phyloP scores from a whole-genome alignment of 2,329 filamentous ascomycete species.

The Colletotrichum limetticola region DNA sequence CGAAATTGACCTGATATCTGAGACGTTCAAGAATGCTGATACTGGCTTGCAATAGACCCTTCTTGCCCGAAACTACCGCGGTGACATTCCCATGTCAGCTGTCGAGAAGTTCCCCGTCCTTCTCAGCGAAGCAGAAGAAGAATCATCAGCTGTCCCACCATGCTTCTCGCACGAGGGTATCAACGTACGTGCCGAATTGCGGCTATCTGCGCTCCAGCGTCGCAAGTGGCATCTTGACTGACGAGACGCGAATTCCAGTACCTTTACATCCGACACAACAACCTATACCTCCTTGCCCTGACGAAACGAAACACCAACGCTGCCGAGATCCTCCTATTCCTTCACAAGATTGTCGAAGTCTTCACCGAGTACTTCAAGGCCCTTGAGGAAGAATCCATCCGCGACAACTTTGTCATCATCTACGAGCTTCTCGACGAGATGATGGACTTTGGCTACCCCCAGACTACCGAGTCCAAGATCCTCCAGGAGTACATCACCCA shows the following conservation, averaged over 20 bases:
- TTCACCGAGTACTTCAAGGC: conserved; percentile 99
- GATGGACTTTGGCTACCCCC: conserved; percentile 99
- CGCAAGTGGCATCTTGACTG: conserved; percentile 33
- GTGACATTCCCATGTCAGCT: conserved; percentile 98
- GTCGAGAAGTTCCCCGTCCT: conserved; percentile 98
- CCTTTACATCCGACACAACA: conserved; percentile 99
- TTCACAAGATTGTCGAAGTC: conserved; percentile 98
- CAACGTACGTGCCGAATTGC: conserved; percentile 72
- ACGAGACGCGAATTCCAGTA: conserved; percentile 66
- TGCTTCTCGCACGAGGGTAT: conserved; percentile 99
- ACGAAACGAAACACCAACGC: conserved; percentile 99
- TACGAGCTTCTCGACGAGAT: conserved; percentile 99
- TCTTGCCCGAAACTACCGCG: conserved; percentile 96
- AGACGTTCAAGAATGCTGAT: conserved; percentile 36
- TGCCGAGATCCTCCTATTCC: conserved; percentile 96
- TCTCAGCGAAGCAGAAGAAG: conserved; percentile 98
- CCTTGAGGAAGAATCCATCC: conserved; percentile 96
- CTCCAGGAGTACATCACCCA: conserved; percentile 99
- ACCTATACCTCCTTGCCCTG: conserved; percentile 96
- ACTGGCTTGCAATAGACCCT: conserved; percentile 75
- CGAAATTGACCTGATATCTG: background rate
- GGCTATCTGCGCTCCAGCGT: conserved; percentile 24
- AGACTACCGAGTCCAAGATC: conserved; percentile 98
- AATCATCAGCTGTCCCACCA: conserved; percentile 95
- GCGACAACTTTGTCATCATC: conserved; percentile 99